These are phyloP conservation scores for Aspergillus sp. DNA, from an alignment of 2,329 filamentous ascomycete genomes.

Conservation along the genomic window DNA sequence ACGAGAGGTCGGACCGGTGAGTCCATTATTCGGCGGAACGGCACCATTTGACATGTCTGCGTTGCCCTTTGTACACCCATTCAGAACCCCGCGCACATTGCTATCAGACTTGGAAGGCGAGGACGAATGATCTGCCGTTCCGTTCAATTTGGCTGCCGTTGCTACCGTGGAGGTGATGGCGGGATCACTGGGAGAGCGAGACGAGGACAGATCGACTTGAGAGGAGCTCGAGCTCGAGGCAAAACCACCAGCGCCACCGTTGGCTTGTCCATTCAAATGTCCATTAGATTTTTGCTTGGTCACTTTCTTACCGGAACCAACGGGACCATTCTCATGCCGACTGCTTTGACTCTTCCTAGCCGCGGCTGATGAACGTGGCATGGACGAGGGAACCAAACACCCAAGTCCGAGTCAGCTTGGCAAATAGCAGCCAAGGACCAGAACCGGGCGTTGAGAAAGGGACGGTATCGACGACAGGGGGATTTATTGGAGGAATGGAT, in stretches of 20 bases:
- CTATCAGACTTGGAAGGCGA: constrained; percentile 26
- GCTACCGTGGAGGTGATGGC: constrained; percentile 20
- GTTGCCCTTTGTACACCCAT: constrained; percentile 30
- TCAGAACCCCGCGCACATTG: constrained; percentile 28
- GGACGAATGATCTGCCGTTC: constrained; percentile 16
- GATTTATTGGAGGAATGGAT: constrained; percentile 5
- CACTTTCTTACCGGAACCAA: constrained; percentile 67
- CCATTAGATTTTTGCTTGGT: constrained; percentile 52
- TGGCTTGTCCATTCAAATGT: constrained; percentile 47
- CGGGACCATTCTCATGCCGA: constrained; percentile 81
- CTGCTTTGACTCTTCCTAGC: constrained; percentile 58
- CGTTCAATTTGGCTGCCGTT: constrained; percentile 21
- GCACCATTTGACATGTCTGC: constrained; percentile 29
- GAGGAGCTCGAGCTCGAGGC: constrained; percentile 29
- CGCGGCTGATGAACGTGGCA: constrained; percentile 44
- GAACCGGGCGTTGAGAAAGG: constrained; percentile 31
- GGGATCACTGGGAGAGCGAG: constrained; percentile 34
- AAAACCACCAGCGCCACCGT: constrained; percentile 28
- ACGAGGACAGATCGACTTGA: constrained; percentile 34
- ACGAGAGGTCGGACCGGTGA: constrained; percentile 21
- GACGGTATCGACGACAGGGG: constrained; percentile 15
- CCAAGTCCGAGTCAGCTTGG: constrained; percentile 43
- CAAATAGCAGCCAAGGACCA: constrained; percentile 42
- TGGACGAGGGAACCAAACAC: constrained; percentile 39
- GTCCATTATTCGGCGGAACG: constrained; percentile 23